Conservation (phyloP, 805 yeast species). For the Brettanomyces custersianus region DNA sequence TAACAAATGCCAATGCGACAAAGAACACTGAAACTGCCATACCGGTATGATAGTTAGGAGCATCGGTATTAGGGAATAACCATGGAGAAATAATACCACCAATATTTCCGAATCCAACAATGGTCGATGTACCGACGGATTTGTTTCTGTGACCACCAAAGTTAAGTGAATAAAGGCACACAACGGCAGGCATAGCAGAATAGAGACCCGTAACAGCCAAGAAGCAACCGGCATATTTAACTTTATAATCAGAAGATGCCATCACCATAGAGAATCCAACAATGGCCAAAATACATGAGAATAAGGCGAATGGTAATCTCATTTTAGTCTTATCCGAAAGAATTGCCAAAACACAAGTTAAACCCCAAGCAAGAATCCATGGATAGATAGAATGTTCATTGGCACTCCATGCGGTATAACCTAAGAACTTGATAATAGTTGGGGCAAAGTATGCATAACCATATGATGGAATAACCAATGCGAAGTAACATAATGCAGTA, state of each 20-base stretch:
- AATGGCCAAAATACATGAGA: conserved; percentile 30
- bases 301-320: conserved; percentile 37
- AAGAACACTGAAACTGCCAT: conserved; percentile 38
- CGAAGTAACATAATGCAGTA: conserved; percentile 55
- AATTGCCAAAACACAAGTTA: conserved; percentile 50
- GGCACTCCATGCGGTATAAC: conserved; percentile 62
- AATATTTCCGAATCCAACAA: conserved; percentile 63
- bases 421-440: conserved; percentile 51
- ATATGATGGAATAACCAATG: conserved; percentile 59
- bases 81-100: conserved; percentile 61
- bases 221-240: conserved; percentile 58
- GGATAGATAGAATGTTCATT: conserved; percentile 81
- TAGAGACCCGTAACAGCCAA: conserved; percentile 49
- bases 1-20: conserved; percentile 30
- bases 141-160: conserved; percentile 54
- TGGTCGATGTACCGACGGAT: conserved; percentile 36
- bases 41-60: conserved; percentile 53
- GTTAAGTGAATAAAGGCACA: conserved; percentile 58
- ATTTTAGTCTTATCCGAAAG: conserved; percentile 45
- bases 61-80: conserved; percentile 41
- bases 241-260: conserved; percentile 20
- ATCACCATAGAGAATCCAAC: conserved; percentile 52
- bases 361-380: conserved; percentile 69
- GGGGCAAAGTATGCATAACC: conserved; percentile 72
- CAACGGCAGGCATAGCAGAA: conserved; percentile 53